Evolutionary conservation across 108 stramenopile genomes (phyloP).

Genomic region (Aurantiochytrium sp.): DNA sequence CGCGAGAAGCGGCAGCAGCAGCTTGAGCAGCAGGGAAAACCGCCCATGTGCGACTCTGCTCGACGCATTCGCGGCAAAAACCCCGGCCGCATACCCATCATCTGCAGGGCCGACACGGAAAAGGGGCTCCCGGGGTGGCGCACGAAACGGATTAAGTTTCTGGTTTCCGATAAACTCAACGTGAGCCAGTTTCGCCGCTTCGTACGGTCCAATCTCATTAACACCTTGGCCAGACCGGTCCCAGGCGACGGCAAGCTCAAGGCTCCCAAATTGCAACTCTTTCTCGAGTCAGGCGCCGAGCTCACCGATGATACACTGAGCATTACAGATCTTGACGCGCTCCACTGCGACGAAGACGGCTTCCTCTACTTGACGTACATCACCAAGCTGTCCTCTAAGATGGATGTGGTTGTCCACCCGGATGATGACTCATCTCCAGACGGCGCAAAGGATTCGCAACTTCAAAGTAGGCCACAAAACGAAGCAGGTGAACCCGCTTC

Average conservation of each 20-base stretch:
- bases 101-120: not conserved
- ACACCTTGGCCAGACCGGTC: not conserved
- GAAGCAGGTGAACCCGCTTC: no score
- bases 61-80: not conserved
- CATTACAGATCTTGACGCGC: not conserved
- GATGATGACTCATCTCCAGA: not conserved
- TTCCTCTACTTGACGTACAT: not conserved
- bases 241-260: not conserved
- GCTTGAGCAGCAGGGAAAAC: not conserved
- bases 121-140: not conserved
- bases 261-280: not conserved
- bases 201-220: not conserved
- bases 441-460: no score
- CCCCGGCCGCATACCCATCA: not conserved
- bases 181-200: not conserved
- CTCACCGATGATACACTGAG: not conserved
- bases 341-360: not conserved
- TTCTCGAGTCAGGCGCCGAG: not conserved
- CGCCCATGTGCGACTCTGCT: not conserved
- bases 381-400: not conserved
- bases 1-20: not conserved
- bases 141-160: not conserved
- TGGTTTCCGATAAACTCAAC: not conserved
- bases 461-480: no score
- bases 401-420: not conserved